Percentiles rank a stretch among this genome's conserved stretches.
Conservation (phyloP, 73 alveolate species). For the Tetrahymena elliotti region DNA sequence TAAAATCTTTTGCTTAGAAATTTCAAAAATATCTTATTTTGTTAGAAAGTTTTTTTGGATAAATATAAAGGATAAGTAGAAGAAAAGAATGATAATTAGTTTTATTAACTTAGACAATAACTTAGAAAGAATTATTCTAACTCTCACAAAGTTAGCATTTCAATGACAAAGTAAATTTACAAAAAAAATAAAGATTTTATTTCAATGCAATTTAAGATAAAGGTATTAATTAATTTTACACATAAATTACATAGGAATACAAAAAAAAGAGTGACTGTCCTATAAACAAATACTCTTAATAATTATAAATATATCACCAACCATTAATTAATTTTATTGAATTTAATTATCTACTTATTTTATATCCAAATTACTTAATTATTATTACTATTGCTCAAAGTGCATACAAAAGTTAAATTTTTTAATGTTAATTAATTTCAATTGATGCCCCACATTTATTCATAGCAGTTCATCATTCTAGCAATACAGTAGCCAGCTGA, state of each 20-base stretch:
- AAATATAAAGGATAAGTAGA: background rate
- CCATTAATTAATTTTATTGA: background rate
- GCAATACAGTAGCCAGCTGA: slow-evolving; percentile 71
- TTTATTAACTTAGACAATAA: background rate
- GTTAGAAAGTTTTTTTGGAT: background rate
- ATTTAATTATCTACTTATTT: background rate
- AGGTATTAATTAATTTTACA: background rate
- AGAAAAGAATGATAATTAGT: background rate
- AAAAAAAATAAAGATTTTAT: too few relatives aligned
- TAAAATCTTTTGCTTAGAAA: background rate
- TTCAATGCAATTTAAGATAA: background rate
- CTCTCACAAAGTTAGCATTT: too few relatives aligned
- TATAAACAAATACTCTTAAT: too few relatives aligned
- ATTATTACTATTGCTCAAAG: background rate
- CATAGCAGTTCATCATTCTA: slow-evolving; percentile 56
- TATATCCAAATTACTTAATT: background rate
- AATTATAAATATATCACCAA: too few relatives aligned
- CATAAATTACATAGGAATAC: background rate
- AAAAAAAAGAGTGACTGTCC: background rate
- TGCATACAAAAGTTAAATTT: background rate
- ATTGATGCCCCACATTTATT: slow-evolving; percentile 49
- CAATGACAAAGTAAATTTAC: background rate
- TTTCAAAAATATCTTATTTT: background rate
- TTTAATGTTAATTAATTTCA: background rate
- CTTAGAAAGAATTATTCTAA: background rate